Base-by-base conservation (phyloP, 441 rosid species). In the Viola pubescens region DNA sequence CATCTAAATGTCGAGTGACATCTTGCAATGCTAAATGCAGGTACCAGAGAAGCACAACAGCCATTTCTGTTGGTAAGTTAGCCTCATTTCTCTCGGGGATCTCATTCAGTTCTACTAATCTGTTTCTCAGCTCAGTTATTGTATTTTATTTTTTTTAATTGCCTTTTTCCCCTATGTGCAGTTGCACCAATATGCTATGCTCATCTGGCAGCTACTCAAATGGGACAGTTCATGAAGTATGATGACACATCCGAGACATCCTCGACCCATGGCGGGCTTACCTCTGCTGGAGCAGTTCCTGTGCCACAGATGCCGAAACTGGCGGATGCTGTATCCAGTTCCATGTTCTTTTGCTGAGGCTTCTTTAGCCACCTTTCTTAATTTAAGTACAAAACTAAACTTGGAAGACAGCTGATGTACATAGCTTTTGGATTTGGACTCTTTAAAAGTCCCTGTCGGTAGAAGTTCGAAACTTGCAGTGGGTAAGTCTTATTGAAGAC, bases 161-260 rank as follows among this genome's bases (percentile, higher is more conserved):
- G 4, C 4, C 0, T 45, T 46, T 46, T 8, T 6, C 11, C 55
- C 19, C 19, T 11, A 6, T 0, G 0, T 52, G 72, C 81, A 89
- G 96, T 89, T 69, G 91, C 91, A 0, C 96, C 96, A 0, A 66
- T 89, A 45, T 89, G 94, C 72, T 86, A 86, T 66, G 96, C 96
- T 7, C 94, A 89, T 71, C 67, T 84, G 56, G 94, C 96, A 10
- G 96, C 96, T 6, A 67, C 81, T 14, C 94, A 89, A 69, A 67
- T 89, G 57, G 84, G 86, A 8, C 82, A 82, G 42, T 89, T 89
- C 66, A 77, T 89, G 79, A 89, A 89, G 73, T 89, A 67, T 26
- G 94, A 89, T 38, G 88, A 86, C 4, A 49, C 68, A 7, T 84
- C 89, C 0, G 91, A 86, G 75, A 84, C 88, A 4, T 81, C 91